Conservation (phyloP, 129 eudicot genomes). For the Dittrichia graveolens region DNA sequence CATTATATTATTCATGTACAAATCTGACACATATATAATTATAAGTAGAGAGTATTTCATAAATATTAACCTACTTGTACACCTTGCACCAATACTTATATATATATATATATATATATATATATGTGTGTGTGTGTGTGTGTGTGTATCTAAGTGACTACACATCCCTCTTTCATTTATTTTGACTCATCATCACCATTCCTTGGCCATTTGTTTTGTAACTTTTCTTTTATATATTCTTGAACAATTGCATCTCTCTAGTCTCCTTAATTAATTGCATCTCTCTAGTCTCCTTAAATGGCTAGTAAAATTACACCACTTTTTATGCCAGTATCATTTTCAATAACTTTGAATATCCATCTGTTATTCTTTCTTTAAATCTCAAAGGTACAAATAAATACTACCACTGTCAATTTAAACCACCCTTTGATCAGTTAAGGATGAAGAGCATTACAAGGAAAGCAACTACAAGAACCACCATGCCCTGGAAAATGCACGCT, state of each 20-base stretch:
- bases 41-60: conserved; percentile 1
- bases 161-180: too few species aligned
- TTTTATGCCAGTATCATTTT: neutral
- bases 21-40: conserved; percentile 22
- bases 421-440: conserved; percentile 4
- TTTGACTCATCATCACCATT: conserved; percentile 4
- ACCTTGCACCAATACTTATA: conserved; percentile 12
- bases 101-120: too few species aligned
- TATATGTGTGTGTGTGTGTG: too few species aligned
- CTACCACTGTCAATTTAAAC: neutral
- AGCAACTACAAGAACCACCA: conserved; percentile 54
- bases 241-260: neutral
- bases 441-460: conserved; percentile 55
- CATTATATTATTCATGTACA: conserved; percentile 24
- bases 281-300: neutral
- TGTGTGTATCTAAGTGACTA: too few species aligned
- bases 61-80: neutral
- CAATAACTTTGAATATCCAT: neutral
- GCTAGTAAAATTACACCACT: conserved; percentile 9
- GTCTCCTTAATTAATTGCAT: neutral
- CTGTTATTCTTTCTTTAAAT: conserved; percentile 1
- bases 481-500: conserved; percentile 17
- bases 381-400: conserved; percentile 1
- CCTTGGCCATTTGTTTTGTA: conserved; percentile 8
- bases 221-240: neutral